Conservation (phyloP, 768 basidiomycete species). For the Fomitopsis serialis region DNA sequence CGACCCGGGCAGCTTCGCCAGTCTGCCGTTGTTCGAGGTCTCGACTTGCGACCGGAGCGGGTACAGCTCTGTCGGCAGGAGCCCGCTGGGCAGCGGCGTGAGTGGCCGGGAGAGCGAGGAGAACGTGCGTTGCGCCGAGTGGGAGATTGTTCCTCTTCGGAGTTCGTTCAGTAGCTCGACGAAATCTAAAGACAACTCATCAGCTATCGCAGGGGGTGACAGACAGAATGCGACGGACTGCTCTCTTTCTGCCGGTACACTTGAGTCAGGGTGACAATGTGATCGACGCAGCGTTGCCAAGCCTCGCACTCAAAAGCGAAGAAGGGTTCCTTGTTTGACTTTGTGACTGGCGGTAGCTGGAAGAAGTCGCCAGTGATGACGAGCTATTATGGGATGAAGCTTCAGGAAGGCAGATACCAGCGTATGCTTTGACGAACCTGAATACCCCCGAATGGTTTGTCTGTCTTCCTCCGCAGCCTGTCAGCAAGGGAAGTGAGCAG, state of each 20-base stretch:
- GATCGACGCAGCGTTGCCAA: slow-evolving; percentile 53
- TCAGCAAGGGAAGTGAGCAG: slow-evolving; percentile 50
- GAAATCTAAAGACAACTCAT: slow-evolving; percentile 38
- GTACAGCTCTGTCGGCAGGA: slow-evolving; percentile 51
- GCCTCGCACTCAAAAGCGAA: slow-evolving; percentile 63
- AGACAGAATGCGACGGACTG: background rate
- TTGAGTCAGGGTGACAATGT: slow-evolving; percentile 60
- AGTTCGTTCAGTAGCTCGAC: slow-evolving; percentile 74
- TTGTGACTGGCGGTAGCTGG: slow-evolving; percentile 56
- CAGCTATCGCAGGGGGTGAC: background rate
- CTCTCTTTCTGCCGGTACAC: slow-evolving; percentile 76
- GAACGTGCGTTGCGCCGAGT: slow-evolving; percentile 42
- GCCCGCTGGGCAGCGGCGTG: slow-evolving; percentile 18
- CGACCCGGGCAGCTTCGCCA: slow-evolving; percentile 40
- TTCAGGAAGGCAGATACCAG: no score
- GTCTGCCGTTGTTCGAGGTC: slow-evolving; percentile 50
- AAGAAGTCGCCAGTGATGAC: slow-evolving; percentile 65
- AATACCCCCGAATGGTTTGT: slow-evolving; percentile 59
- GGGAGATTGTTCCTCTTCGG: slow-evolving; percentile 52
- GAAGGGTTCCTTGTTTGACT: slow-evolving; percentile 35
- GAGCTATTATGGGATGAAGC: slow-evolving; percentile 33
- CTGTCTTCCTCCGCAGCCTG: slow-evolving; percentile 43
- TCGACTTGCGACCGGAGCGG: slow-evolving; percentile 69
- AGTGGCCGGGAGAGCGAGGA: slow-evolving; percentile 37
- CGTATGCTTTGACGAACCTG: slow-evolving; percentile 46